Evolutionary conservation across 176 grass and related monocot species (phyloP).

Genomic region (Zea luxurians): DNA sequence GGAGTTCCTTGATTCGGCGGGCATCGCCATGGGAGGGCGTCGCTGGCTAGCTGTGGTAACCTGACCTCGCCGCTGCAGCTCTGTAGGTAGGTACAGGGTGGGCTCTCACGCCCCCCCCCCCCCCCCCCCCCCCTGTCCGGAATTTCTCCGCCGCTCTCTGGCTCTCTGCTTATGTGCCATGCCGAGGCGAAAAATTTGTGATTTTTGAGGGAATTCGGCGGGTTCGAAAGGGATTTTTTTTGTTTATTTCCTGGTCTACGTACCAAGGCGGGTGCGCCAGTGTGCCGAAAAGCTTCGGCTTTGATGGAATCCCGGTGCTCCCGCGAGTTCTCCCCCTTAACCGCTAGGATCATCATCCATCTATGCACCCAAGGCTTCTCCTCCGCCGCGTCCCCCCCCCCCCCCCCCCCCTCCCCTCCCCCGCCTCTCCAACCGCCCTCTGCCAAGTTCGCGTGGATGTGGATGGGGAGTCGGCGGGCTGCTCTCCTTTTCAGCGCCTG

Average conservation of each 20-base stretch:
- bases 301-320: neutral
- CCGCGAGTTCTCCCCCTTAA: neutral
- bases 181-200: neutral
- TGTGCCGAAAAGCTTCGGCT: neutral
- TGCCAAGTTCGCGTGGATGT: neutral
- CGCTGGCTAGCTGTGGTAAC: neutral
- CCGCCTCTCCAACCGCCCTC: no score
- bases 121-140: no score
- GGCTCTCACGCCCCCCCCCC: neutral
- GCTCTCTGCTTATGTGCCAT: neutral
- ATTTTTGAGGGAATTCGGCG: neutral
- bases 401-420: no score
- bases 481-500: neutral
- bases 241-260: no score
- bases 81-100: conserved; percentile 6
- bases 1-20: conserved; percentile 27
- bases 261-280: neutral
- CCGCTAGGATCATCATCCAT: neutral
- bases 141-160: neutral
- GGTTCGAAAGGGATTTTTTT: neutral
- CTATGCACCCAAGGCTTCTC: neutral
- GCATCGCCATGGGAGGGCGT: conserved; percentile 8
- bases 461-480: no score
- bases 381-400: no score
- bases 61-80: neutral